These are phyloP conservation scores for Cercospora zeae-maydis DNA, from an alignment of 2,329 filamentous ascomycete species.

Conservation along the genomic window DNA sequence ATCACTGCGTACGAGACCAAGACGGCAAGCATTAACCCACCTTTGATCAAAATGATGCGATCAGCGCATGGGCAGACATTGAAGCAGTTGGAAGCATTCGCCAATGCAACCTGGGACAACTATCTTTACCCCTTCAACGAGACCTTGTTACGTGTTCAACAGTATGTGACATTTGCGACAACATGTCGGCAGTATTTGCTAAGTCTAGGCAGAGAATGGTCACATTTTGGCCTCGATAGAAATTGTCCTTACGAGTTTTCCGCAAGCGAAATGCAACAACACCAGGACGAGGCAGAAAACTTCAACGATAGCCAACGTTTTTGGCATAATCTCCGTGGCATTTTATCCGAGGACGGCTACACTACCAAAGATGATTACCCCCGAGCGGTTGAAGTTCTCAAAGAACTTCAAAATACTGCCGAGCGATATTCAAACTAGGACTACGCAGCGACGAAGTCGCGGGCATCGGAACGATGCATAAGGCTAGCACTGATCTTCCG, in stretches of 20 bases:
- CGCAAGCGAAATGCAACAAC: conserved; percentile 3
- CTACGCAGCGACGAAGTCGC: background rate
- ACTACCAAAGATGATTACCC: conserved; percentile 8
- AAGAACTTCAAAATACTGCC: conserved; percentile 3
- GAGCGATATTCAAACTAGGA: background rate
- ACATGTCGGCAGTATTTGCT: conserved; percentile 3
- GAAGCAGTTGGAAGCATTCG: conserved; percentile 8
- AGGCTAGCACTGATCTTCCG: too few species aligned
- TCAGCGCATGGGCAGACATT: conserved; percentile 2
- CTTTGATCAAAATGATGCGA: conserved; percentile 9
- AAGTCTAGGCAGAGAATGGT: conserved; percentile 5
- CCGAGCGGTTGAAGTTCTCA: background rate
- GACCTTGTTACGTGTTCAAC: conserved; percentile 9
- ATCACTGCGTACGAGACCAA: conserved; percentile 8
- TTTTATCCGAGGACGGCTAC: conserved; percentile 3
- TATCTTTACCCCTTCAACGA: conserved; percentile 7
- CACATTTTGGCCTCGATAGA: conserved; percentile 5
- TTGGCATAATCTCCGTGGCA: conserved; percentile 6
- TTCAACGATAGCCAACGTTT: conserved; percentile 7
- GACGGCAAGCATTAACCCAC: conserved; percentile 3
- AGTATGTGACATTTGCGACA: conserved; percentile 4
- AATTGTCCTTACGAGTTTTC: conserved; percentile 8
- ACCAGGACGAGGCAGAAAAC: conserved; percentile 4
- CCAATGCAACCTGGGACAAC: conserved; percentile 5
- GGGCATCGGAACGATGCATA: background rate